Evolutionary conservation across 2,329 filamentous ascomycete genomes (phyloP).

Genomic region (Raffaelea albimanens): DNA sequence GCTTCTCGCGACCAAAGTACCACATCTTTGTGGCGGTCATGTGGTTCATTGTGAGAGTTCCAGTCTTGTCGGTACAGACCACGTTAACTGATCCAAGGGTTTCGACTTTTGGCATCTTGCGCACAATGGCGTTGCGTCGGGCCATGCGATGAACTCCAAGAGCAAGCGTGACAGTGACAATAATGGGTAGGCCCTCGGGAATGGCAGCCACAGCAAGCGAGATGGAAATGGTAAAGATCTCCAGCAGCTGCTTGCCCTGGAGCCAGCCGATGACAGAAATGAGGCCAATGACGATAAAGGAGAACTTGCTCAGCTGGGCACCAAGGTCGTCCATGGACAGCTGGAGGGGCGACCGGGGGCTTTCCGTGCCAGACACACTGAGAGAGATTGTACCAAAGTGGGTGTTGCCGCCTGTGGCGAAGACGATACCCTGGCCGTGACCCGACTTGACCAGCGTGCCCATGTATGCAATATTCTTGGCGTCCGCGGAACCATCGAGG

Average conservation of each 20-base stretch:
- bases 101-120: conserved; percentile 91
- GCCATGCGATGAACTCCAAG: conserved; percentile 96
- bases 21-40: conserved; percentile 97
- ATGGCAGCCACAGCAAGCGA: conserved; percentile 94
- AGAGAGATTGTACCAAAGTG: conserved; percentile 96
- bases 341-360: conserved; percentile 86
- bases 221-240: conserved; percentile 96
- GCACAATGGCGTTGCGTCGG: conserved; percentile 86
- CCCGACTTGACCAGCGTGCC: conserved; percentile 92
- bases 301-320: conserved; percentile 92
- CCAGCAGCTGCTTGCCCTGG: conserved; percentile 79
- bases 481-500: conserved; percentile 54
- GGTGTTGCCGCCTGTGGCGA: conserved; percentile 85
- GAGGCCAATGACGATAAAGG: conserved; percentile 84
- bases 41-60: conserved; percentile 92
- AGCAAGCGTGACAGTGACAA: conserved; percentile 93
- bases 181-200: conserved; percentile 91
- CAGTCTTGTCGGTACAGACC: conserved; percentile 96
- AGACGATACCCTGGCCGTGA: conserved; percentile 93
- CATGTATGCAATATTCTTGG: conserved; percentile 96
- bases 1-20: conserved; percentile 65
- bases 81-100: conserved; percentile 98
- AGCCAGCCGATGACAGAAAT: conserved; percentile 87
- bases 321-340: conserved; percentile 96
- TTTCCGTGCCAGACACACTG: conserved; percentile 89